phyloP scores from a whole-genome alignment of 345 rosid species.

The Sonneratia alba region DNA sequence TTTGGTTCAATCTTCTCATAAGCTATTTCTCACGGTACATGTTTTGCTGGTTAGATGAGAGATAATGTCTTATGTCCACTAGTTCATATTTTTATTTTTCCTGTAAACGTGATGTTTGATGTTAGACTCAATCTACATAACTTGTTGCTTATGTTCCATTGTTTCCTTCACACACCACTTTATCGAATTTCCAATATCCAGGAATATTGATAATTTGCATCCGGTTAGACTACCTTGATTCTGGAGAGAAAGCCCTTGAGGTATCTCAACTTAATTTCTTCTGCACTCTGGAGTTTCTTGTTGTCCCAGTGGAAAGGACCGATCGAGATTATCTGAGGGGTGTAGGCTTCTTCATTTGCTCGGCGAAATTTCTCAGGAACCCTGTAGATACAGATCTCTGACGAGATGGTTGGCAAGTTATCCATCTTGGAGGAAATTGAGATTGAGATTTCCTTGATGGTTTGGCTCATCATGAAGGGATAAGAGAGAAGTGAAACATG shows the following conservation, averaged over 20 bases:
- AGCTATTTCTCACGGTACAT: too few species aligned
- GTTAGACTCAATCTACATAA: too few species aligned
- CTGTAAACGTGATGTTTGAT: too few species aligned
- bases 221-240: slow-evolving; percentile 3
- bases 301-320: slow-evolving; percentile 20
- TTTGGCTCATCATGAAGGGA: not conserved
- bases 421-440: not conserved
- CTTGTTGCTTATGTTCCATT: too few species aligned
- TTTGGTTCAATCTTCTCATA: too few species aligned
- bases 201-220: not conserved
- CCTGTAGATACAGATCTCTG: slow-evolving; percentile 15
- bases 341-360: slow-evolving; percentile 10
- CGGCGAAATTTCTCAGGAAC: slow-evolving; percentile 16
- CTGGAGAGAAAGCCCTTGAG: slow-evolving; percentile 15
- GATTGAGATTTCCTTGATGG: slow-evolving; percentile 3
- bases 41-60: too few species aligned
- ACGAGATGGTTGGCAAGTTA: slow-evolving; percentile 8
- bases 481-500: not conserved
- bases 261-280: slow-evolving; percentile 27
- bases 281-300: slow-evolving; percentile 11
- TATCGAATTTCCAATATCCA: not conserved
- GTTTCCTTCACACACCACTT: not conserved
- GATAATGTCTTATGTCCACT: too few species aligned
- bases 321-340: slow-evolving; percentile 16
- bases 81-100: too few species aligned